Conservation (phyloP, 345 rosid genomes). For the Hirschfeldia incana region DNA sequence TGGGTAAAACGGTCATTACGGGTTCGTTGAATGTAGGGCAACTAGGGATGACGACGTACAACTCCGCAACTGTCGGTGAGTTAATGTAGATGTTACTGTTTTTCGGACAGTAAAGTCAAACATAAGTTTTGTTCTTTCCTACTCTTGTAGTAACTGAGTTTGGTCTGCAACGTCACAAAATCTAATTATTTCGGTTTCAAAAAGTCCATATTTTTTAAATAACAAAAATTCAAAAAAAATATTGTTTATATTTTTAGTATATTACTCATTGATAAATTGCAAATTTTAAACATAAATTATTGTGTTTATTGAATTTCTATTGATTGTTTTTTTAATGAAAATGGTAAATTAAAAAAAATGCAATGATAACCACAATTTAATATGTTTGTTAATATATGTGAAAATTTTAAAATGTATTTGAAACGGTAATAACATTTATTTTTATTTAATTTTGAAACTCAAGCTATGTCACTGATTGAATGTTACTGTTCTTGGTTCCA, state of each 20-base stretch:
- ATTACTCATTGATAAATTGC: too few species aligned
- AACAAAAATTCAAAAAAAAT: too few species aligned
- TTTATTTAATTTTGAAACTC: neutral
- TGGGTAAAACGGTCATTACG: constrained; percentile 82
- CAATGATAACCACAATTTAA: neutral
- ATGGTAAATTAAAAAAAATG: too few species aligned
- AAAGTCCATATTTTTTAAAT: too few species aligned
- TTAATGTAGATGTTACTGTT: neutral
- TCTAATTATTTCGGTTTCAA: too few species aligned
- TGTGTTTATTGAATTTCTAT: neutral
- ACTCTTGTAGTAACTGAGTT: neutral
- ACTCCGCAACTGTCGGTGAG: constrained; percentile 83
- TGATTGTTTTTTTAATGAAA: neutral
- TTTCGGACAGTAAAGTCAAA: constrained; percentile 5
- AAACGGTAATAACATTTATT: neutral
- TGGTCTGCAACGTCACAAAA: constrained; percentile 5
- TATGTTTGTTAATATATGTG: neutral
- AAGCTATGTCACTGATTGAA: neutral
- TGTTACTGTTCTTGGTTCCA: constrained; percentile 19
- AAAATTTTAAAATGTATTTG: neutral
- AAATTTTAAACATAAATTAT: too few species aligned
- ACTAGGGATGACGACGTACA: constrained; percentile 63
- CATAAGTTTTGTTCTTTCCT: constrained; percentile 4
- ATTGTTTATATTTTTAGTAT: too few species aligned
- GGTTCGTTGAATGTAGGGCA: constrained; percentile 55